phyloP scores from a whole-genome alignment of 805 yeast species.

The Pichia ethanolica region DNA sequence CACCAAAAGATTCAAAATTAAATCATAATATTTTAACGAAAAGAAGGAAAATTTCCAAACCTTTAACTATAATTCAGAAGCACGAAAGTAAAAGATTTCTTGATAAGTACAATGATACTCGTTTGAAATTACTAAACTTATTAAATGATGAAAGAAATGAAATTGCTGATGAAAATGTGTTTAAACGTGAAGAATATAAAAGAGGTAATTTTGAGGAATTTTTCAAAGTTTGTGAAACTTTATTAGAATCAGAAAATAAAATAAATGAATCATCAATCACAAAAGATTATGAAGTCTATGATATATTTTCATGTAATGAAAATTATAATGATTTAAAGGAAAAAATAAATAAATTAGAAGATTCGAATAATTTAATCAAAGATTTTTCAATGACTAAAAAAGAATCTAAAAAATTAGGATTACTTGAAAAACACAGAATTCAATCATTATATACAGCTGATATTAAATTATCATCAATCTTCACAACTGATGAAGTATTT shows the following conservation, averaged over 20 bases:
- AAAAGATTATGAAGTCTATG: conserved; percentile 20
- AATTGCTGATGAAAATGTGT: conserved; percentile 5
- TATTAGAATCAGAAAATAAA: not conserved
- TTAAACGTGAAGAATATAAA: conserved; percentile 17
- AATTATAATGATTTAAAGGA: conserved; percentile 7
- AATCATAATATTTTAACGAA: conserved; percentile 26
- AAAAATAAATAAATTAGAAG: conserved; percentile 18
- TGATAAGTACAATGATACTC: conserved; percentile 34
- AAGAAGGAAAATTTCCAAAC: conserved; percentile 35
- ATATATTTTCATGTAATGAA: conserved; percentile 23
- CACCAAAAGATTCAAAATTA: conserved; percentile 17
- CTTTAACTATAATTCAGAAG: conserved; percentile 52
- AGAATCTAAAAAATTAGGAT: not conserved
- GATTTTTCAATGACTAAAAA: conserved; percentile 26
- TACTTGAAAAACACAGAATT: not conserved
- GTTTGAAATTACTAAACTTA: conserved; percentile 18
- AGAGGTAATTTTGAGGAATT: not conserved
- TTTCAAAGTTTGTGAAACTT: not conserved
- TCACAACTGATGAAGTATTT: conserved; percentile 51
- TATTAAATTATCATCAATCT: conserved; percentile 27
- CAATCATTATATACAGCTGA: conserved; percentile 1
- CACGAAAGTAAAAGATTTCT: conserved; percentile 56
- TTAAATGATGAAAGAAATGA: conserved; percentile 1
- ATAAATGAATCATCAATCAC: not conserved
- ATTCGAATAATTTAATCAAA: conserved; percentile 32